These are phyloP conservation scores for Cordyceps cateniannulata DNA, from an alignment of 2,329 filamentous ascomycete genomes.

Conservation along the genomic window DNA sequence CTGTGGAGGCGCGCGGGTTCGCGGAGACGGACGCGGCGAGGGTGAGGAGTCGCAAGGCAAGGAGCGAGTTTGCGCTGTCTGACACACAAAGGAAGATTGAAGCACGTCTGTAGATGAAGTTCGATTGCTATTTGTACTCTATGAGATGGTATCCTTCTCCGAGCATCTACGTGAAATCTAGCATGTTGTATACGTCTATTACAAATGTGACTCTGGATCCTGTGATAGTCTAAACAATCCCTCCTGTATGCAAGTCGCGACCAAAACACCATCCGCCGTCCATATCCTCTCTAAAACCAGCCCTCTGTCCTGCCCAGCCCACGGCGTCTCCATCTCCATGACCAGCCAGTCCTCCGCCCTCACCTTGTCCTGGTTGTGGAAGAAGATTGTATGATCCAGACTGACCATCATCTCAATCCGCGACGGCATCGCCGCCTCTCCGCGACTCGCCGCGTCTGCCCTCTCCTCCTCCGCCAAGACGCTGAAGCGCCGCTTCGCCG, in stretches of 20 bases:
- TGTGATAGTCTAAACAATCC: neutral
- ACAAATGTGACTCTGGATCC: neutral
- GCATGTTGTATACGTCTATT: neutral
- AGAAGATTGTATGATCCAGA: slow-evolving; percentile 11
- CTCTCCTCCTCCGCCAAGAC: neutral
- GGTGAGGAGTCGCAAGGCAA: neutral
- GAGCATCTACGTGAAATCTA: neutral
- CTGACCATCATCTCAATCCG: slow-evolving; percentile 9
- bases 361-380: neutral
- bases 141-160: no score
- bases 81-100: slow-evolving; percentile 12
- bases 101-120: neutral
- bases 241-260: slow-evolving; percentile 9
- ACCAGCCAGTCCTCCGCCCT: slow-evolving; percentile 8
- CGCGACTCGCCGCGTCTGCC: neutral
- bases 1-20: slow-evolving; percentile 6
- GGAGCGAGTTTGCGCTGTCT: slow-evolving; percentile 7
- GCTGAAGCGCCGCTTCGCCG: neutral
- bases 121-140: no score
- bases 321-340: slow-evolving; percentile 12
- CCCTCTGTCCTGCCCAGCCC: slow-evolving; percentile 10
- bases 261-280: neutral
- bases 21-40: slow-evolving; percentile 4
- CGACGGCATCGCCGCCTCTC: neutral
- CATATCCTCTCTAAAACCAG: slow-evolving; percentile 11